phyloP scores from a whole-genome alignment of 2,329 filamentous ascomycete species.

The Fusarium phyllophilum region DNA sequence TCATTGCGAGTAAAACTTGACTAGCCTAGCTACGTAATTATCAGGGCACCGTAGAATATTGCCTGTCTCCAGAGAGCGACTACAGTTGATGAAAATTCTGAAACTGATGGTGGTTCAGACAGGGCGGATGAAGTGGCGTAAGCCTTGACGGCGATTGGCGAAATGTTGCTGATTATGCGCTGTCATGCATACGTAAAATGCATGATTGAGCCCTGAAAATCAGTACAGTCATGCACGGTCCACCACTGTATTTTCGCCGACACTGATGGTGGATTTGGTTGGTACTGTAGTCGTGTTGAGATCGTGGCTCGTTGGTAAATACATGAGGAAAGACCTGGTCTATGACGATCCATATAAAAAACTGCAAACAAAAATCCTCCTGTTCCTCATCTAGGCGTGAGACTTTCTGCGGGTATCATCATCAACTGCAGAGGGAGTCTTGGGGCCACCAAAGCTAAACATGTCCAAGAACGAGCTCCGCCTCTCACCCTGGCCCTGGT shows the following conservation, averaged over 20 bases:
- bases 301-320: background rate
- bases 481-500: conserved; percentile 5
- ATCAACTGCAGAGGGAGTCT: conserved; percentile 12
- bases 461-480: conserved; percentile 31
- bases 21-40: background rate
- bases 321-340: background rate
- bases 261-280: too few relatives aligned
- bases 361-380: background rate
- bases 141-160: background rate
- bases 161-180: background rate
- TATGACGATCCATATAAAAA: background rate
- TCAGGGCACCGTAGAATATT: too few relatives aligned
- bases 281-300: background rate
- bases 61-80: background rate
- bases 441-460: conserved; percentile 23
- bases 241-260: background rate
- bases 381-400: conserved; percentile 4
- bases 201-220: background rate
- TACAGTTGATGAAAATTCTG: background rate
- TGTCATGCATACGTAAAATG: background rate
- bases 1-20: background rate
- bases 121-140: background rate
- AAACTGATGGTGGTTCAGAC: background rate
- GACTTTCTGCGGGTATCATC: conserved; percentile 28
- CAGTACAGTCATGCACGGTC: background rate